phyloP scores from a whole-genome alignment of 768 basidiomycete species.

The Gloeopeniophorella convolvens region DNA sequence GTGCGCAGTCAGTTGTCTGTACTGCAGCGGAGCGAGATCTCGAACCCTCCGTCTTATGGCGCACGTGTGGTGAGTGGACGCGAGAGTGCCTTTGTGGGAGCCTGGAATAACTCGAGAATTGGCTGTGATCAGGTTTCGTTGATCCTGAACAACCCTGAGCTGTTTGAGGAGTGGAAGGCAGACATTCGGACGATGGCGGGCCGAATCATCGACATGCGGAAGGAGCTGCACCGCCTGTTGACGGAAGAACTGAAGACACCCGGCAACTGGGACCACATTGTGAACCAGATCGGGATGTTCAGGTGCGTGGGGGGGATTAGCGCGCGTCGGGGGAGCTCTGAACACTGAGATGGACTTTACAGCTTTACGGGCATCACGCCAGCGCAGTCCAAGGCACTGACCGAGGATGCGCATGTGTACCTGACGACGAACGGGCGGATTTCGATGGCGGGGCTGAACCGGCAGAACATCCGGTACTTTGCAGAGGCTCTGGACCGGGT shows the following conservation, averaged over 20 bases:
- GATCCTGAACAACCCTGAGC: slow-evolving; percentile 65
- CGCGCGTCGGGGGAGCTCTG: neutral
- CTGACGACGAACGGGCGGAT: slow-evolving; percentile 85
- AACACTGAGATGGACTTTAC: slow-evolving; percentile 22
- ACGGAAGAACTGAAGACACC: slow-evolving; percentile 79
- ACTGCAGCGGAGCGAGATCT: slow-evolving; percentile 89
- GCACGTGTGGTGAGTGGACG: slow-evolving; percentile 65
- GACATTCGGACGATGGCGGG: slow-evolving; percentile 92
- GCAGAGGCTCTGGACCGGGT: slow-evolving; percentile 63
- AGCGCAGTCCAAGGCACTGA: slow-evolving; percentile 59
- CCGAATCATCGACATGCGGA: slow-evolving; percentile 89
- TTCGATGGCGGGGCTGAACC: slow-evolving; percentile 92
- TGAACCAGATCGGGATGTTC: slow-evolving; percentile 97
- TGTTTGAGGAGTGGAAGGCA: slow-evolving; percentile 84
- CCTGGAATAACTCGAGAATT: neutral
- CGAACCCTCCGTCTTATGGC: slow-evolving; percentile 88
- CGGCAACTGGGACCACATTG: slow-evolving; percentile 93
- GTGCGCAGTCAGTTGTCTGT: slow-evolving; percentile 89
- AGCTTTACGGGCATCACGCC: slow-evolving; percentile 81
- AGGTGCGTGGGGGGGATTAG: slow-evolving; percentile 43
- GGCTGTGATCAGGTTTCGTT: slow-evolving; percentile 50
- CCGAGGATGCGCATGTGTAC: slow-evolving; percentile 74
- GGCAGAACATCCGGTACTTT: slow-evolving; percentile 68
- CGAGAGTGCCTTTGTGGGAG: neutral
- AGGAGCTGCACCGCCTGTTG: slow-evolving; percentile 65